A percentile compares a stretch with the other conserved stretches of the same genome.
Evolutionary conservation across 331 rosid genomes (phyloP).

Genomic region (Acacia concinna): DNA sequence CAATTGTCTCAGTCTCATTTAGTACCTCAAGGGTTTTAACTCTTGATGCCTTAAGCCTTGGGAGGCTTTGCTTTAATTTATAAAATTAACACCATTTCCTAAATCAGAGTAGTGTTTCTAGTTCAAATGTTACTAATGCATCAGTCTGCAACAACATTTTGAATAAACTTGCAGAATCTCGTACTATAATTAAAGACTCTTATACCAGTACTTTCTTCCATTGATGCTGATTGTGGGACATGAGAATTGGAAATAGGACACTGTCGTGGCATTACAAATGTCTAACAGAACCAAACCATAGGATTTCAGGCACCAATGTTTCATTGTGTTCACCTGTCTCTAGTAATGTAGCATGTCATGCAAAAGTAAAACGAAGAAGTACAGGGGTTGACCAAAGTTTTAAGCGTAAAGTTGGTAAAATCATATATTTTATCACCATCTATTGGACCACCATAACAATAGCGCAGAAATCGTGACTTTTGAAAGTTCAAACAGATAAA

Average conservation of each 20-base stretch:
- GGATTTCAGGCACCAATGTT: background rate
- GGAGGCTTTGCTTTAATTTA: background rate
- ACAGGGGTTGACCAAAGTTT: background rate
- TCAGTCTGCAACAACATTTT: background rate
- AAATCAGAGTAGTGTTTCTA: background rate
- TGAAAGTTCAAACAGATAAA: background rate
- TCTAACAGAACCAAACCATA: background rate
- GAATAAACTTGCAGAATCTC: background rate
- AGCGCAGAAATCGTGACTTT: background rate
- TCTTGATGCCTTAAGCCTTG: background rate
- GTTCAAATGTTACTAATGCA: conserved; percentile 1
- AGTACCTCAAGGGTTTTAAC: background rate
- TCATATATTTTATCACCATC: background rate
- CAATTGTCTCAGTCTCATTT: conserved; percentile 6
- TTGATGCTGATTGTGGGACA: background rate
- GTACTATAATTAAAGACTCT: background rate
- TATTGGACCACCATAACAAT: background rate
- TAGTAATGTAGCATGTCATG: background rate
- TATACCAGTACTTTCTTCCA: conserved; percentile 10
- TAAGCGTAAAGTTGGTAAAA: background rate
- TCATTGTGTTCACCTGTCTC: background rate
- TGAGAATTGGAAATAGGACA: conserved; percentile 11
- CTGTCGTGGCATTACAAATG: background rate
- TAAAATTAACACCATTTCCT: background rate
- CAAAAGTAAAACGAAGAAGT: background rate